Percentiles rank a stretch among this genome's conserved stretches.
Evolutionary conservation across 2,329 filamentous ascomycete genomes (phyloP).

Genomic region (Stromatinia cepivora): DNA sequence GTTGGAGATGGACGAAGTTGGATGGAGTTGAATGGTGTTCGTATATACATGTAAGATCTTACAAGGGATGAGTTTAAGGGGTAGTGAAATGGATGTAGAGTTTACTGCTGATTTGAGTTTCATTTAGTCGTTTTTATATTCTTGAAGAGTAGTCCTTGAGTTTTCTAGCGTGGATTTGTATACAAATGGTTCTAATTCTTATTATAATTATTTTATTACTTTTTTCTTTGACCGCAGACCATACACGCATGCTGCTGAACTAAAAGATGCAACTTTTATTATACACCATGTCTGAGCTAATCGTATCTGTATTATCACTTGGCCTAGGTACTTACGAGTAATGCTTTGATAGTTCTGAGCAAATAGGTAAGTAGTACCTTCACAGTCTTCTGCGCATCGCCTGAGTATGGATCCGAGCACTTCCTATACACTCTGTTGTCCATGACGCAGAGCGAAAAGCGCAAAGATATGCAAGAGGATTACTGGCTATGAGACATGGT

Average conservation of each 20-base stretch:
- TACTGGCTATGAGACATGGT: neutral
- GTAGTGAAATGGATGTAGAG: neutral
- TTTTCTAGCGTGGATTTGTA: neutral
- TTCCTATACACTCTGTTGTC: neutral
- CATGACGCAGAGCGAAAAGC: neutral
- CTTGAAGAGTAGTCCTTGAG: neutral
- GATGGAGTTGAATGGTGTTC: neutral
- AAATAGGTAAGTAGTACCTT: neutral
- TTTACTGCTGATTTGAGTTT: neutral
- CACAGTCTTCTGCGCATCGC: neutral
- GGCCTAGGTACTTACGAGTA: neutral
- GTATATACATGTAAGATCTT: too few relatives aligned
- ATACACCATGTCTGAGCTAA: too few relatives aligned
- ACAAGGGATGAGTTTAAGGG: fast-evolving
- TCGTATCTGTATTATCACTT: neutral
- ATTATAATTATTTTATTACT: too few relatives aligned
- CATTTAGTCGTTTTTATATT: neutral
- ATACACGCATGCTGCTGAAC: too few relatives aligned
- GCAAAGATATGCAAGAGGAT: neutral
- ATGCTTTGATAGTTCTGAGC: neutral
- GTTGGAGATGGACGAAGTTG: neutral
- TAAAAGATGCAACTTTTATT: too few relatives aligned
- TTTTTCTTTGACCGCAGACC: too few relatives aligned
- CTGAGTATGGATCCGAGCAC: neutral
- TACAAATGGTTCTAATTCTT: neutral